Conservation (phyloP, 495 filamentous ascomycete genomes). For the Talaromyces wortmannii region DNA sequence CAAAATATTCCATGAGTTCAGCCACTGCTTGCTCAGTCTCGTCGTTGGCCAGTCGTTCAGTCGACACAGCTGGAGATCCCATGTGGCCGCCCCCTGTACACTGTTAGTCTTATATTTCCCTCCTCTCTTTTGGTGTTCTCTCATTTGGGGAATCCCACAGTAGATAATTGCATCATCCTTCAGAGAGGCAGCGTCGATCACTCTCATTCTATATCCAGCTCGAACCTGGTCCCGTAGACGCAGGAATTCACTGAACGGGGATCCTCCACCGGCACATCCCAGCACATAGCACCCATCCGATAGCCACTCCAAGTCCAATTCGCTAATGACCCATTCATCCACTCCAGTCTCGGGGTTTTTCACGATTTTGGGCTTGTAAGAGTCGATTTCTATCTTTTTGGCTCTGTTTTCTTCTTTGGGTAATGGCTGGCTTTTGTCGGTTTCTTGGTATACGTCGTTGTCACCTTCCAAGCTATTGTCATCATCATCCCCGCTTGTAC, state of each 20-base stretch:
- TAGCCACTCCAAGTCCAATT: conserved; percentile 48
- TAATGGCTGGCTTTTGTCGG: conserved; percentile 1
- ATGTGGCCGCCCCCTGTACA: conserved; percentile 15
- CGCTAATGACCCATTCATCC: conserved; percentile 45
- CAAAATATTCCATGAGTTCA: conserved; percentile 21
- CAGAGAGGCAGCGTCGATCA: conserved; percentile 13
- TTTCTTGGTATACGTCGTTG: conserved; percentile 1
- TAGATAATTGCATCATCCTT: neutral
- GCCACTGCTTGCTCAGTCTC: conserved; percentile 21
- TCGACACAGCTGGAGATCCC: conserved; percentile 21
- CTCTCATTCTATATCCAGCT: conserved; percentile 11
- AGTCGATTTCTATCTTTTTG: conserved; percentile 5
- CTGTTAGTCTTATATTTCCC: neutral
- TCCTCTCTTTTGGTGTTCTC: neutral
- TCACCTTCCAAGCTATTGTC: conserved; percentile 2
- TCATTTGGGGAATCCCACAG: neutral
- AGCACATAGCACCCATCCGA: conserved; percentile 51
- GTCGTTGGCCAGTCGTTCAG: conserved; percentile 23
- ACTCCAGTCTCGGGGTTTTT: conserved; percentile 12
- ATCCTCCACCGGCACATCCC: conserved; percentile 44
- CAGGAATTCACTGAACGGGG: conserved; percentile 12
- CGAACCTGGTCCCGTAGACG: conserved; percentile 14
- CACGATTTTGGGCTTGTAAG: conserved; percentile 10
- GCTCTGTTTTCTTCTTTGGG: conserved; percentile 7
- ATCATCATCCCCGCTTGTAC: neutral